Evolutionary conservation across 83 land plant genomes (phyloP), one percentile per base, ranked within the genome.

Genomic region (Picea mariana): DNA sequence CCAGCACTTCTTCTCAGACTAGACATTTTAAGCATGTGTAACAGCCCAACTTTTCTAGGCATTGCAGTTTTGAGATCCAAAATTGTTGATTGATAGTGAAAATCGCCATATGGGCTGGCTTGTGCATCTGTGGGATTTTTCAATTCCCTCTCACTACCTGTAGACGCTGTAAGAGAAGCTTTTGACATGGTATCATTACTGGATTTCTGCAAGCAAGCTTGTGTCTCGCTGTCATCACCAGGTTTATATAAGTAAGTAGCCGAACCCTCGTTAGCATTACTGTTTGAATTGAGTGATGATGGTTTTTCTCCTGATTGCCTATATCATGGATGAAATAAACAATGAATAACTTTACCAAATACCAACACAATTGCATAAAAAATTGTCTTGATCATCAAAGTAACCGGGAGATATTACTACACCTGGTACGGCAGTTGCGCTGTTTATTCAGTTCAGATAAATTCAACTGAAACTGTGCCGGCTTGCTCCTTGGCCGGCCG

Each of bases 1-100:
- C 49, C 49, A 38, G n/a, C 31, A 7, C 75, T 69, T 69, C 75
- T 69, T 44, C 75, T 69, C 49, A 69, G n/a, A 31, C 49, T 69
- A 69, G 49, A 18, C 75, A 38, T 40, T 71, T 38, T 71, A 20
- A 42, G 55, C 55, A 72, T 42, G 8, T 21, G 20, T 21, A 72
- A 9, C 13, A 72, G 55, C n/a, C 55, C 21, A n/a, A 12, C 49
- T 44, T 23, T 42, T 42, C 76, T 72, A 72, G 76, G 38, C 76
- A 72, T 20, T 72, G 52, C 0, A 72, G 55, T n/a, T 72, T 49
- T 72, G 44, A 42, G 8, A 9, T 72, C 76, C 3, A 20, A 9
- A 72, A n/a, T n/a, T n/a, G 21, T 72, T 42, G 76, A 72, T 72
- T 40, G 76, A 72, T 42, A 40, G 18, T 20, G 40, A 42, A 72